These are phyloP conservation scores for Gastrodia elata DNA, from an alignment of 106 monocot species.

Conservation along the genomic window DNA sequence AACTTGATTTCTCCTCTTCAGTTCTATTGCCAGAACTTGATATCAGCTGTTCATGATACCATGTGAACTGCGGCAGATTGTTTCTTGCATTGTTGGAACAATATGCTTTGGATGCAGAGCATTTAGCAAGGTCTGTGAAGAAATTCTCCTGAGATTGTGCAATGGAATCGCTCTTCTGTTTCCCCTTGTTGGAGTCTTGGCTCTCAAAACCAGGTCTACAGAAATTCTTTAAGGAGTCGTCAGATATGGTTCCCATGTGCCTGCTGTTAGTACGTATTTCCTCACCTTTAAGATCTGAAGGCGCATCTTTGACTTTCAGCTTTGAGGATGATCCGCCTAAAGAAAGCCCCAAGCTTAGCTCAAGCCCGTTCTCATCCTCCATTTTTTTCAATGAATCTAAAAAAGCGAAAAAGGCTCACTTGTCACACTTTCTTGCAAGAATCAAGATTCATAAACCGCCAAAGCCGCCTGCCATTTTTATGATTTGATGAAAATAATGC, in stretches of 20 bases:
- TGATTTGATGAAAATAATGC: too few relatives aligned
- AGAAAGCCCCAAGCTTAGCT: constrained; percentile 88
- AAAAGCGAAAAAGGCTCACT: neutral
- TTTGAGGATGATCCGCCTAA: constrained; percentile 65
- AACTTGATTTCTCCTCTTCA: constrained; percentile 40
- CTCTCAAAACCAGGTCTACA: constrained; percentile 23
- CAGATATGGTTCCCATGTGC: constrained; percentile 14
- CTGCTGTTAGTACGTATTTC: constrained; percentile 49
- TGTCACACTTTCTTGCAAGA: neutral
- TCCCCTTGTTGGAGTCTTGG: constrained; percentile 24
- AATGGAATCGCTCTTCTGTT: constrained; percentile 22
- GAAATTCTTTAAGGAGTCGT: constrained; percentile 31
- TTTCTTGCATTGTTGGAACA: constrained; percentile 16
- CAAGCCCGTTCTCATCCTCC: constrained; percentile 86
- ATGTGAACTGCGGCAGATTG: constrained; percentile 20
- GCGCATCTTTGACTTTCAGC: constrained; percentile 36
- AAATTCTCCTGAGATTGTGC: constrained; percentile 32
- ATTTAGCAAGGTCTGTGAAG: constrained; percentile 35
- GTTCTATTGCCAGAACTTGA: constrained; percentile 34
- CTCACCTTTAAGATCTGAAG: constrained; percentile 35
- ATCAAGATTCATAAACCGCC: neutral
- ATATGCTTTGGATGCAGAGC: constrained; percentile 11
- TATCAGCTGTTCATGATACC: constrained; percentile 34
- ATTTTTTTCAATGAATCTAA: constrained; percentile 20
- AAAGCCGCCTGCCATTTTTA: constrained; percentile 5